A percentile compares a stretch with the other conserved stretches of the same genome.
Evolutionary conservation across 768 basidiomycete species (phyloP).

Genomic region (Leucocoprinus leucothites): DNA sequence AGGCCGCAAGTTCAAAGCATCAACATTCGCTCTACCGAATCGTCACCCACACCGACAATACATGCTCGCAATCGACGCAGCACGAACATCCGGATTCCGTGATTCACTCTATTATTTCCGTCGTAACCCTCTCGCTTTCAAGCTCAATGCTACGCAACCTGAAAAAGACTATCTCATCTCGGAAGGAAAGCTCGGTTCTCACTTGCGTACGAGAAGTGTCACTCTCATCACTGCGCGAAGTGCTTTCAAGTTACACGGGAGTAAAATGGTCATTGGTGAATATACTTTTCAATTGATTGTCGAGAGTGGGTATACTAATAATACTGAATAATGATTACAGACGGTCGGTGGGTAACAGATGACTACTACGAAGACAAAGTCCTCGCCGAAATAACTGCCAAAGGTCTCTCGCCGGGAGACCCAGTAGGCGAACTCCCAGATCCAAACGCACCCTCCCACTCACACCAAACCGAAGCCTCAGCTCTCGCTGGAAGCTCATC

Average conservation of each 20-base stretch:
- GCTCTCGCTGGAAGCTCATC: constrained; percentile 33
- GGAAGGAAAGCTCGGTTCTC: constrained; percentile 82
- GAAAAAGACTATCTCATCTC: constrained; percentile 94
- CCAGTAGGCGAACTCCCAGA: constrained; percentile 82
- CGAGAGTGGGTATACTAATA: not conserved
- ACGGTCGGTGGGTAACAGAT: constrained; percentile 89
- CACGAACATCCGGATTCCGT: constrained; percentile 91
- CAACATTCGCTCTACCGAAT: constrained; percentile 83
- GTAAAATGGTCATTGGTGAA: constrained; percentile 84
- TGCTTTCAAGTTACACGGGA: constrained; percentile 91
- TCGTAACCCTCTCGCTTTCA: constrained; percentile 84
- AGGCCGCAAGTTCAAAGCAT: constrained; percentile 88
- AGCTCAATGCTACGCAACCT: constrained; percentile 82
- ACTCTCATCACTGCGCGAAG: constrained; percentile 92
- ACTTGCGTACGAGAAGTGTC: constrained; percentile 87
- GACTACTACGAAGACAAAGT: constrained; percentile 94
- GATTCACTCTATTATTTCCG: constrained; percentile 99
- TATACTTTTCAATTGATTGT: constrained; percentile 7
- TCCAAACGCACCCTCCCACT: constrained; percentile 52
- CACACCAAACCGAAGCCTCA: constrained; percentile 36
- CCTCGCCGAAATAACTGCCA: constrained; percentile 71
- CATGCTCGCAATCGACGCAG: constrained; percentile 97
- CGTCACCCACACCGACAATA: constrained; percentile 84
- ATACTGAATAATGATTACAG: constrained; percentile 42
- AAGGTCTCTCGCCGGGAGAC: constrained; percentile 80